Conservation (phyloP, 2,329 filamentous ascomycete genomes). For the Colletotrichum brevisporum region DNA sequence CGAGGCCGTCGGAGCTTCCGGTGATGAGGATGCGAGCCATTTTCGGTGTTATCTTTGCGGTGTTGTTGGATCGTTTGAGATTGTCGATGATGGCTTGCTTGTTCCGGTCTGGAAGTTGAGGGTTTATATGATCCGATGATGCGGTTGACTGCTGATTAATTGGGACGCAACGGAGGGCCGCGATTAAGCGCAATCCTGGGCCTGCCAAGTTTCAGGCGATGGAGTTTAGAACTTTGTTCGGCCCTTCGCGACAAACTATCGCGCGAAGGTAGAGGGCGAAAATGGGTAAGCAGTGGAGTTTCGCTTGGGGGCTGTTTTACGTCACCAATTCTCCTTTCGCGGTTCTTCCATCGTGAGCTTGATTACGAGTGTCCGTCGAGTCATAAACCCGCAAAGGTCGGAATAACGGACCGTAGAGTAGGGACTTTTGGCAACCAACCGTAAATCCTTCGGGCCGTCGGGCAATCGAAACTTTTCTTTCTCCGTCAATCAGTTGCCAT, state of each 20-base stretch:
- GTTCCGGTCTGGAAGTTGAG: neutral
- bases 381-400: neutral
- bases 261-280: neutral
- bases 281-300: conserved; percentile 2
- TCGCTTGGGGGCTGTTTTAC: conserved; percentile 2
- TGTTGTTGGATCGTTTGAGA: too few relatives aligned
- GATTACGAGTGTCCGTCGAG: too few relatives aligned
- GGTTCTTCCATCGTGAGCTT: neutral
- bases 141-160: neutral
- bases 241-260: neutral
- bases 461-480: too few relatives aligned
- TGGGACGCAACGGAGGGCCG: too few relatives aligned
- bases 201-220: neutral
- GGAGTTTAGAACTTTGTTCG: neutral
- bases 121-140: too few relatives aligned
- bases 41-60: neutral
- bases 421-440: too few relatives aligned
- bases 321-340: neutral
- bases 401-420: too few relatives aligned
- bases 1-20: conserved; percentile 71
- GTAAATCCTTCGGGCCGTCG: too few relatives aligned
- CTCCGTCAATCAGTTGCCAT: too few relatives aligned
- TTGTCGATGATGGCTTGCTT: too few relatives aligned
- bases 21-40: conserved; percentile 57
- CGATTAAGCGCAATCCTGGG: too few relatives aligned